Percentiles rank a stretch among this genome's conserved stretches.
phyloP scores from a whole-genome alignment of 2,329 filamentous ascomycete genomes.

The Cadophora sp. region DNA sequence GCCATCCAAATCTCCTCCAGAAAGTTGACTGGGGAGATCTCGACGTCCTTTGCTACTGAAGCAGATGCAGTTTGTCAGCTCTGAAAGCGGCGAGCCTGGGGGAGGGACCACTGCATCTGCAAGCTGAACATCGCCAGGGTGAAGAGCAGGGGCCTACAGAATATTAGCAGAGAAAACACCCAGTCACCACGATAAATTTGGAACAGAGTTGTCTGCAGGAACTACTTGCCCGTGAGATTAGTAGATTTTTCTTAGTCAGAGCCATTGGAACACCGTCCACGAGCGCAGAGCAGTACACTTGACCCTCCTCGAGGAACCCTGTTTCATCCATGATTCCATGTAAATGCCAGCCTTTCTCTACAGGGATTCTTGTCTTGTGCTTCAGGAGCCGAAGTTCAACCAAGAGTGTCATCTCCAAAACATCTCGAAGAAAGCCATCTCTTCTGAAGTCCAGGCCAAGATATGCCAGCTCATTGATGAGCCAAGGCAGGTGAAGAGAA shows the following conservation, averaged over 20 bases:
- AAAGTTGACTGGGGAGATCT: conserved; percentile 79
- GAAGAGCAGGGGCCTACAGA: conserved; percentile 71
- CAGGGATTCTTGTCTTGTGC: conserved; percentile 77
- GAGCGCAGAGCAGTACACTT: conserved; percentile 72
- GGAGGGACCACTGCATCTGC: conserved; percentile 68
- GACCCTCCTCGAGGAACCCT: conserved; percentile 65
- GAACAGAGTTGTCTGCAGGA: background rate
- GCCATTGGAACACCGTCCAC: conserved; percentile 43
- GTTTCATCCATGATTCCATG: conserved; percentile 89
- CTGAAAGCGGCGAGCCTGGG: conserved; percentile 61
- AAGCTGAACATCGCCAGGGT: conserved; percentile 80
- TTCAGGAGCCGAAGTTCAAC: conserved; percentile 76
- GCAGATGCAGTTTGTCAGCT: conserved; percentile 75
- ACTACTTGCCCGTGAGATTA: conserved; percentile 65
- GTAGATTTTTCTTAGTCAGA: conserved; percentile 40
- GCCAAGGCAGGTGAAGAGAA: conserved; percentile 62
- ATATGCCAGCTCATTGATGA: conserved; percentile 65
- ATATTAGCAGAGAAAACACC: background rate
- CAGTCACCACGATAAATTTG: background rate
- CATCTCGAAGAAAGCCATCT: conserved; percentile 73
- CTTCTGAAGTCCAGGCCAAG: conserved; percentile 69
- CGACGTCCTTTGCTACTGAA: conserved; percentile 76
- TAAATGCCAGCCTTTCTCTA: conserved; percentile 74
- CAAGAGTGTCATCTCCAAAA: conserved; percentile 75
- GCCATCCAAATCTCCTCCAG: conserved; percentile 84